A percentile compares a stretch with the other conserved stretches of the same genome.
These are phyloP conservation scores for Ilex aquifolium DNA, from an alignment of 257 asterid species.

Conservation along the genomic window DNA sequence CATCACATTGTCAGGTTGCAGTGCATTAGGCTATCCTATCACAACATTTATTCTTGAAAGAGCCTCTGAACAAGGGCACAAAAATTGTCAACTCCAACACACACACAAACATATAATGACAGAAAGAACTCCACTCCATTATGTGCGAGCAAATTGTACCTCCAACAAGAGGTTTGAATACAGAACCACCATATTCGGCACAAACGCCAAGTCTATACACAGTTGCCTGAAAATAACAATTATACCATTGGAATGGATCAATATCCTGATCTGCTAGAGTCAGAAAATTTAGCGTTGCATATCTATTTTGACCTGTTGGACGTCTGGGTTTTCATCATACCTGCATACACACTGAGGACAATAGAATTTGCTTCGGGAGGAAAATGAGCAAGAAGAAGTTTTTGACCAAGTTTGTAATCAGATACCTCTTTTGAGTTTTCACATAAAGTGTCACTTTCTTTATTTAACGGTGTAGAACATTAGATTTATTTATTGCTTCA, in stretches of 20 bases:
- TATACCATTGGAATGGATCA: constrained; percentile 15
- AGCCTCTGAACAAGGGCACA: constrained; percentile 53
- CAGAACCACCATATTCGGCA: constrained; percentile 89
- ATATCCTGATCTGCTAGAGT: constrained; percentile 4
- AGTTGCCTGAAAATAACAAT: constrained; percentile 65
- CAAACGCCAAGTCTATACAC: constrained; percentile 96
- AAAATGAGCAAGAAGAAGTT: constrained; percentile 97
- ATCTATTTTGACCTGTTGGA: constrained; percentile 67
- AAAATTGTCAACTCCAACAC: constrained; percentile 2
- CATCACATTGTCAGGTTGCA: constrained; percentile 71
- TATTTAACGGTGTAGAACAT: background rate
- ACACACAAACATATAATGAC: background rate
- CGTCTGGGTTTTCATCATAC: constrained; percentile 86
- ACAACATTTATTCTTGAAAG: constrained; percentile 85
- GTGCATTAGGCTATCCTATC: constrained; percentile 63
- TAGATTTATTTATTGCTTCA: background rate
- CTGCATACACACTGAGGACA: too few species aligned
- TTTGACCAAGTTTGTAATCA: constrained; percentile 76
- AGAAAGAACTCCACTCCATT: background rate
- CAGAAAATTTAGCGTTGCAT: background rate
- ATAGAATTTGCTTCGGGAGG: constrained; percentile 86
- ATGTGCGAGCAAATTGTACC: constrained; percentile 36
- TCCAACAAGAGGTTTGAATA: constrained; percentile 79
- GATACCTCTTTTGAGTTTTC: background rate
- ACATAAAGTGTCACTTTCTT: background rate